Evolutionary conservation across 1,139 yeast species (phyloP), one percentile per base, ranked within the genome.

Genomic region (Candida glucosophila): DNA sequence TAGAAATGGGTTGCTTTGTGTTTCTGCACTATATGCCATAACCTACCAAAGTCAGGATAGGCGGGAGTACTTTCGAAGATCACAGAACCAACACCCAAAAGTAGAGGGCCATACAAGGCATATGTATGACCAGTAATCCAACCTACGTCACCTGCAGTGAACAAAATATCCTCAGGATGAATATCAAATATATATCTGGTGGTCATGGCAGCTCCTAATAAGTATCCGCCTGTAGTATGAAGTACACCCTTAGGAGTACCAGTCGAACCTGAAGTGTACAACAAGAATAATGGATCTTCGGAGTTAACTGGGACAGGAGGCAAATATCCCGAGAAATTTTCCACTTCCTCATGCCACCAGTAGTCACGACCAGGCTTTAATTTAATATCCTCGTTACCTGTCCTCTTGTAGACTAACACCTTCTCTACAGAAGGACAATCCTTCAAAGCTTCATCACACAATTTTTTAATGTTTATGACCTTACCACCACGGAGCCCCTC

Each of bases 51-150:
- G 44, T 73, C 67, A 30, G 93, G 92, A 54, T 79, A 78, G 12
- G 88, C 83, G 4, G 93, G 93, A 6, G 93, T 81, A 36, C 92
- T 90, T 59, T 81, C 92, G 49, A 78, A 81, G 9, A 81, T 82
- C 15, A 81, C 80, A 4, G 90, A 73, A 17, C 92, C 77, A 23
- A 86, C 85, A 47, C 93, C 93, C 39, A 67, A 67, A 29, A 77
- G 57, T 41, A 81, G 63, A 14, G 93, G 93, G 28, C 92, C 93
- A 46, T 81, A 81, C 24, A 80, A 83, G 21, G 73, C 83, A 47
- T 80, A 81, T 3, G 90, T 73, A 55, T 81, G 93, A 29, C 93
- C 93, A 7, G 92, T 80, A 43, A 81, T 79, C 93, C 93, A 81
- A 38, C 93, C 93, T 32, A 81, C 74, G 50, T 81, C 93, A 44